These are phyloP conservation scores for Syzygium grande DNA, from an alignment of 345 rosid genomes.

Conservation along the genomic window DNA sequence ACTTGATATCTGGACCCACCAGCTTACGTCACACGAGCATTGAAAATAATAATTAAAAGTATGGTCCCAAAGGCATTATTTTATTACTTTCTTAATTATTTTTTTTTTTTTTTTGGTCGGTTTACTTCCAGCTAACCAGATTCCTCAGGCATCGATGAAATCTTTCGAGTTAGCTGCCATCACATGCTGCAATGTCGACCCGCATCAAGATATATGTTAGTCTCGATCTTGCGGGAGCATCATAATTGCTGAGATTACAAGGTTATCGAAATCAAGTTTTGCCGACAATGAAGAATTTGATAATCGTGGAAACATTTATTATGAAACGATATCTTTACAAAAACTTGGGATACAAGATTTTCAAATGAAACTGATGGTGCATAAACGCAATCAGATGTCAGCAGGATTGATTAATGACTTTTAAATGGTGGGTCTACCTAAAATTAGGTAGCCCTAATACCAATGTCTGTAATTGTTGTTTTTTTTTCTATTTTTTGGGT, in stretches of 20 bases:
- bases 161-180: neutral
- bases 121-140: neutral
- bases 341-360: neutral
- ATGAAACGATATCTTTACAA: neutral
- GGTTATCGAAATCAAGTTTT: neutral
- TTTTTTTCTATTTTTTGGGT: too few species aligned
- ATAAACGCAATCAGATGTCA: neutral
- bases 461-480: too few species aligned
- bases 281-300: neutral
- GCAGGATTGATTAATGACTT: neutral
- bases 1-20: neutral
- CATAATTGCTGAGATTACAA: neutral
- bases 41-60: neutral
- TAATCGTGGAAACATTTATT: neutral
- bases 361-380: neutral
- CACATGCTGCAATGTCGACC: neutral
- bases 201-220: neutral
- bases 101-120: fast-evolving
- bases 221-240: neutral
- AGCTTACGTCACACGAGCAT: neutral
- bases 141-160: neutral
- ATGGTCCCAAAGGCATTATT: neutral
- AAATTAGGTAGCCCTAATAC: too few species aligned
- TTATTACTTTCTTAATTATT: neutral
- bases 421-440: too few species aligned